Evolutionary conservation across 1,139 yeast species (phyloP).

Genomic region (Sugiyamaella pinicola): DNA sequence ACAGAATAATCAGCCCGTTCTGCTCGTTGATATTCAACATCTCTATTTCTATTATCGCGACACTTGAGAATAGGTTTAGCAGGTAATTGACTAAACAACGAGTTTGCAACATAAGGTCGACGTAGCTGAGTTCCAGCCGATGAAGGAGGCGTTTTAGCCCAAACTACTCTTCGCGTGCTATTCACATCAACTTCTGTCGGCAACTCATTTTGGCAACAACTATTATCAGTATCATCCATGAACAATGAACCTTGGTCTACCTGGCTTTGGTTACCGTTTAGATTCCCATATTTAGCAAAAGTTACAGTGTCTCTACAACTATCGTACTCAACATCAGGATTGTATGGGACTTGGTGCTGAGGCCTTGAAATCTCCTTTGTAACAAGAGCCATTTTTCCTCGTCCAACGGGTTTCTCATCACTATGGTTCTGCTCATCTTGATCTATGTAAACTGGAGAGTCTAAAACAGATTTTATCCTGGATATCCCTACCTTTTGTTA

Average conservation of each 20-base stretch:
- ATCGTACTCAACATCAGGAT: background rate
- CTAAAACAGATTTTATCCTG: constrained; percentile 17
- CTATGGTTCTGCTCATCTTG: background rate
- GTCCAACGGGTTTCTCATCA: background rate
- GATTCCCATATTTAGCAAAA: background rate
- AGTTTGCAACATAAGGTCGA: background rate
- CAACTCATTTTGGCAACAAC: background rate
- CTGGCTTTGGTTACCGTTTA: background rate
- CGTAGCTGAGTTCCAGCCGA: constrained; percentile 2
- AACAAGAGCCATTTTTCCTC: background rate
- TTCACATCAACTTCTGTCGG: background rate
- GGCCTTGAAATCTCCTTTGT: background rate
- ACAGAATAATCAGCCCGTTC: background rate
- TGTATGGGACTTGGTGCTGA: background rate
- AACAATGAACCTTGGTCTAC: background rate
- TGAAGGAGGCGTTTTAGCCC: constrained; percentile 12
- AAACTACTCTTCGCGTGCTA: constrained; percentile 1
- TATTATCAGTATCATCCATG: background rate
- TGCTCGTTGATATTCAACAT: constrained; percentile 17
- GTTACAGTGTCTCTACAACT: background rate
- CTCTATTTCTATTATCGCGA: constrained; percentile 17
- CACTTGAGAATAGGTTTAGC: constrained; percentile 23
- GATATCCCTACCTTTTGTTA: constrained; percentile 7
- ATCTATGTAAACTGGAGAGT: constrained; percentile 4
- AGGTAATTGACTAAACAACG: constrained; percentile 4